Base-by-base conservation (phyloP, 1,139 yeast species). In the Hyphopichia pseudoburtonii region DNA sequence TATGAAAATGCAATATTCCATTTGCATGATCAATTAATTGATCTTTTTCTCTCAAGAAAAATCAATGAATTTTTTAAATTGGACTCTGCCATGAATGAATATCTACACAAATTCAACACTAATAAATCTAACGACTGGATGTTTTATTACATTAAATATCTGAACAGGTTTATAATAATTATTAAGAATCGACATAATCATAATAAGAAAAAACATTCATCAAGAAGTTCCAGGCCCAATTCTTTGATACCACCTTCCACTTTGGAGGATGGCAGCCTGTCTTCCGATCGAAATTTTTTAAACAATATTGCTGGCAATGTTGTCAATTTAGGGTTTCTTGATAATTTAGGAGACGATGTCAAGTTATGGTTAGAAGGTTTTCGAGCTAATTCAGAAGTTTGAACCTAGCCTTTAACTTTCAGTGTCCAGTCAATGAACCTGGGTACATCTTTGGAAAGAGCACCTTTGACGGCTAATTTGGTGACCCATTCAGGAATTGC, bases 371-470 rank as follows among this genome's bases (percentile, higher is more conserved):
- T 71, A 11, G 72, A 62, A 18, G 54, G 56, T 7, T 57, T 54
- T 36, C 47, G 48, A 11, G 42, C 44, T 10, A 50, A 45, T 29
- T 63, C 57, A 0, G 55, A 52, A 22, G 47, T 54, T 11, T 54
- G 41, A 33, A 18, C 10, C 22, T 12, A 22, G 5, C 22, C 21
- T 14, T 10, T 8, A 7, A 15, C 30, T 12, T n/a, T 9, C 32
- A 8, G 16, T 41, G 37, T 61, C 81, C 84, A 82, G 18, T 68
- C 59, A 38, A 80, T 54, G 47, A 80, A 80, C 32, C 71, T 66
- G 0, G 88, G 87, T 1, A 84, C 88, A 51, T 84, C 94, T 37
- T 76, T 73, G 1, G 82, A 78, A 26, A 84, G 76, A 10, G 80
- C 82, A 15, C 70, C 66, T 2, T 80, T 73, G 37, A 83, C 71